These are phyloP conservation scores for Picea abies DNA, from an alignment of 83 land plant species.

Conservation along the genomic window DNA sequence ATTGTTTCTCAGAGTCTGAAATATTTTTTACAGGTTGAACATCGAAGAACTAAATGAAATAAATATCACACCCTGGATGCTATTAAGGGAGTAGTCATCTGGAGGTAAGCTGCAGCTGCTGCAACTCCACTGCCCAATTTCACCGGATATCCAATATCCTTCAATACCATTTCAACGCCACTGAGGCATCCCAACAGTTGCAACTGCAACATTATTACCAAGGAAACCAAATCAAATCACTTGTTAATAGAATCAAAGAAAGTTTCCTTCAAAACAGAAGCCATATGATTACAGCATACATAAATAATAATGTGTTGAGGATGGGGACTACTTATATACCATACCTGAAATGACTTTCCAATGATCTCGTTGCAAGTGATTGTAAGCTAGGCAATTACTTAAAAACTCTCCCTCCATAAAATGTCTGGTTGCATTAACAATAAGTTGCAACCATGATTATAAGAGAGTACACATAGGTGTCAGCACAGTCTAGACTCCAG, in stretches of 20 bases:
- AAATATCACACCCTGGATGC: slow-evolving; percentile 67
- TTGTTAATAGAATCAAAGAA: background rate
- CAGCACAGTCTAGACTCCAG: too few relatives aligned
- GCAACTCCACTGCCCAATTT: slow-evolving; percentile 93
- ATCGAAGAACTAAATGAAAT: background rate
- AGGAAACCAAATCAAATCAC: background rate
- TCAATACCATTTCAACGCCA: slow-evolving; percentile 91
- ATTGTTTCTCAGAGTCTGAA: background rate
- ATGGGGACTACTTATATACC: too few relatives aligned
- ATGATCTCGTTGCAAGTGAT: too few relatives aligned
- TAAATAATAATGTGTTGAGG: background rate
- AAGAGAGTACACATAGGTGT: too few relatives aligned
- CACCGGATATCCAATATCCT: slow-evolving; percentile 91
- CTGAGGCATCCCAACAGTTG: slow-evolving; percentile 90
- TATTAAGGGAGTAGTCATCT: slow-evolving; percentile 68
- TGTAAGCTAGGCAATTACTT: too few relatives aligned
- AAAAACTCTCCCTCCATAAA: too few relatives aligned
- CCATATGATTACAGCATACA: background rate
- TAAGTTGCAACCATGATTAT: too few relatives aligned
- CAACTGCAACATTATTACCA: slow-evolving; percentile 45
- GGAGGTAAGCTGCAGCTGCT: slow-evolving; percentile 79
- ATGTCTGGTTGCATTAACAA: too few relatives aligned
- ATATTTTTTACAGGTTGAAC: too few relatives aligned
- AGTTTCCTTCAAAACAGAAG: background rate
- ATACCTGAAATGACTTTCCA: too few relatives aligned